Evolutionary conservation across 2,329 filamentous ascomycete species (phyloP).

Genomic region (Aspergillus unguis): DNA sequence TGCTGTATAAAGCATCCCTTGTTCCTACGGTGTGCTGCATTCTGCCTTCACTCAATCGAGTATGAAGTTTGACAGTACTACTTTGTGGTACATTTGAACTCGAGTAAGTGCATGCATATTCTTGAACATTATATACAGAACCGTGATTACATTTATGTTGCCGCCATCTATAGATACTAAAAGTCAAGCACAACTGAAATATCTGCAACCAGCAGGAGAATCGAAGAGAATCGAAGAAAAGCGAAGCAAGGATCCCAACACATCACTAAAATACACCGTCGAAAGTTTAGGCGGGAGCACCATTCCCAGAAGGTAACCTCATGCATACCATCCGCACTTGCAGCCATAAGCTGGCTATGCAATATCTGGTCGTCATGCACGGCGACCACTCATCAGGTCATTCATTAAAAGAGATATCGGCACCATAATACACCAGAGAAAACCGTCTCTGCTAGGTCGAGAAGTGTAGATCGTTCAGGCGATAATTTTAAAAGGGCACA

Average conservation of each 20-base stretch:
- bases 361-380: slow-evolving; percentile 22
- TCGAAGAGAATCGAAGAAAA: background rate
- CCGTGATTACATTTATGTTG: slow-evolving; percentile 13
- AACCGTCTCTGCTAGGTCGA: background rate
- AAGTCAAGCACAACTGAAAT: slow-evolving; percentile 6
- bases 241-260: slow-evolving; percentile 7
- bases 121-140: slow-evolving; percentile 6
- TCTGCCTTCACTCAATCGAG: too few relatives aligned
- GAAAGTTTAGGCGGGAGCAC: slow-evolving; percentile 1
- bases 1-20: too few relatives aligned
- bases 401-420: slow-evolving; percentile 27
- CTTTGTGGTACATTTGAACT: background rate
- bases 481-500: background rate
- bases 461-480: background rate
- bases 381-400: slow-evolving; percentile 28
- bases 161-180: slow-evolving; percentile 14
- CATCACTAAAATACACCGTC: slow-evolving; percentile 22
- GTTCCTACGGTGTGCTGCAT: too few relatives aligned
- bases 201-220: slow-evolving; percentile 16
- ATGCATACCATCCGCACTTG: slow-evolving; percentile 15
- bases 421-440: slow-evolving; percentile 13
- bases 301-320: slow-evolving; percentile 15
- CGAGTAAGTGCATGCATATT: background rate
- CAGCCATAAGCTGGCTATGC: slow-evolving; percentile 19
- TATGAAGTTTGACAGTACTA: too few relatives aligned